phyloP scores from a whole-genome alignment of 805 yeast genomes.

The Saturnispora halmiae region DNA sequence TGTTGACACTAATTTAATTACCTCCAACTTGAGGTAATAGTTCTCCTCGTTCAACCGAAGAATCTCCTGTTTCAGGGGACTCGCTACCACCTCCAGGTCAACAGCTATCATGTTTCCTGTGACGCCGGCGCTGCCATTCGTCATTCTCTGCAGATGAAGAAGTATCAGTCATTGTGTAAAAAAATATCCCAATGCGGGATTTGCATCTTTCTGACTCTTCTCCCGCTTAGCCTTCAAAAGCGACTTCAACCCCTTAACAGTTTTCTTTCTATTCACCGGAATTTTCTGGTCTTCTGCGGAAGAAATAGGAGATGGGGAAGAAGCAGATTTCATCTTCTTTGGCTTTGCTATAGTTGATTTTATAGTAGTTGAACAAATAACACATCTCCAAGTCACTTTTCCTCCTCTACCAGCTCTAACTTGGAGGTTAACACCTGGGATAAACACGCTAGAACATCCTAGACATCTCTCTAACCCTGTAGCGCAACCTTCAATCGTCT shows the following conservation, averaged over 20 bases:
- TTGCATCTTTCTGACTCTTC: background rate
- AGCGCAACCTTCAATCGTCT: background rate
- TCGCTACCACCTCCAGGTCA: conserved; percentile 20
- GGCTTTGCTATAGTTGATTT: background rate
- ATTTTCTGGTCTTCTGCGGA: background rate
- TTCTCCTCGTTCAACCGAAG: conserved; percentile 37
- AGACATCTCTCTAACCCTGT: conserved; percentile 8
- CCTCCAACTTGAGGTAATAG: conserved; percentile 34
- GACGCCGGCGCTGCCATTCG: background rate
- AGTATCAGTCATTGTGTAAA: background rate
- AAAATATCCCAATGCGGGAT: conserved; percentile 9
- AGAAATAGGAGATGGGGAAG: background rate
- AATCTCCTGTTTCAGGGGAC: conserved; percentile 33
- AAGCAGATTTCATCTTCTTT: background rate
- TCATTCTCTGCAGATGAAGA: background rate
- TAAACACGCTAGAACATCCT: conserved; percentile 9
- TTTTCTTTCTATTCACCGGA: background rate
- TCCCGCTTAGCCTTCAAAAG: conserved; percentile 8
- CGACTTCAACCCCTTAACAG: background rate
- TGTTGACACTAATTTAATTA: conserved; percentile 37
- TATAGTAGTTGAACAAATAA: background rate
- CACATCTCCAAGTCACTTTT: conserved; percentile 4
- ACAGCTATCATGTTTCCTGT: conserved; percentile 11
- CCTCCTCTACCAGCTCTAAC: conserved; percentile 13
- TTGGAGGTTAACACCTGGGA: conserved; percentile 13